Conservation (phyloP, 1,139 yeast species). For the Yamadazyma sp. region DNA sequence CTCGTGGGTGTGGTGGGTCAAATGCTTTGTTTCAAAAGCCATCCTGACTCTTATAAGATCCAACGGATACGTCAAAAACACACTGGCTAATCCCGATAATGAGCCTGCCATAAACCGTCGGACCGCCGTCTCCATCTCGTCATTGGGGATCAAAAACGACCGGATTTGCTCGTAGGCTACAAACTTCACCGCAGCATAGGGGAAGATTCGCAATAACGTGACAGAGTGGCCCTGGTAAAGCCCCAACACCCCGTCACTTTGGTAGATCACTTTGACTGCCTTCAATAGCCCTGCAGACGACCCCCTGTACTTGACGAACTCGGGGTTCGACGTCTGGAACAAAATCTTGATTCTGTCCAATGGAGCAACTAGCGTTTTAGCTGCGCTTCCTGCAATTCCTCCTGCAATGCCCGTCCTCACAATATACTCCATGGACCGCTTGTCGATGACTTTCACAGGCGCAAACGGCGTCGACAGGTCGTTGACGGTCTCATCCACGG, state of each 20-base stretch:
- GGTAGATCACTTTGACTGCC: slow-evolving; percentile 70
- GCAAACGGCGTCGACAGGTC: slow-evolving; percentile 33
- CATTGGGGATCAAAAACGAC: slow-evolving; percentile 71
- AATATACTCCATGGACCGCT: slow-evolving; percentile 75
- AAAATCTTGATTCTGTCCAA: slow-evolving; percentile 90
- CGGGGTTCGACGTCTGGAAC: slow-evolving; percentile 94
- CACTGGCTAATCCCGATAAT: slow-evolving; percentile 82
- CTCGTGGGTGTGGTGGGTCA: slow-evolving; percentile 24
- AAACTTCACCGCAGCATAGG: slow-evolving; percentile 95
- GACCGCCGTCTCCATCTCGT: slow-evolving; percentile 71
- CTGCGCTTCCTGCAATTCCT: slow-evolving; percentile 93
- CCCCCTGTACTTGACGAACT: slow-evolving; percentile 77
- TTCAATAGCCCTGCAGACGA: slow-evolving; percentile 70
- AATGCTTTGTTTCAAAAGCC: slow-evolving; percentile 76
- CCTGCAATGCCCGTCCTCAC: slow-evolving; percentile 89
- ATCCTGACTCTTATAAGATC: slow-evolving; percentile 87
- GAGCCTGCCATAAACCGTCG: slow-evolving; percentile 89
- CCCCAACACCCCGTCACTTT: slow-evolving; percentile 74
- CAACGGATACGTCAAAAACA: slow-evolving; percentile 86
- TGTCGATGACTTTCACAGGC: slow-evolving; percentile 37
- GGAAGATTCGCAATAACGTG: slow-evolving; percentile 85
- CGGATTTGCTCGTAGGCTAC: slow-evolving; percentile 97
- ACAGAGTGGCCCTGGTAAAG: slow-evolving; percentile 96
- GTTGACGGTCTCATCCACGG: slow-evolving; percentile 30
- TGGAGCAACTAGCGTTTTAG: slow-evolving; percentile 94